These are phyloP conservation scores for Acarospora socialis DNA, from an alignment of 2,329 filamentous ascomycete species.

Conservation along the genomic window DNA sequence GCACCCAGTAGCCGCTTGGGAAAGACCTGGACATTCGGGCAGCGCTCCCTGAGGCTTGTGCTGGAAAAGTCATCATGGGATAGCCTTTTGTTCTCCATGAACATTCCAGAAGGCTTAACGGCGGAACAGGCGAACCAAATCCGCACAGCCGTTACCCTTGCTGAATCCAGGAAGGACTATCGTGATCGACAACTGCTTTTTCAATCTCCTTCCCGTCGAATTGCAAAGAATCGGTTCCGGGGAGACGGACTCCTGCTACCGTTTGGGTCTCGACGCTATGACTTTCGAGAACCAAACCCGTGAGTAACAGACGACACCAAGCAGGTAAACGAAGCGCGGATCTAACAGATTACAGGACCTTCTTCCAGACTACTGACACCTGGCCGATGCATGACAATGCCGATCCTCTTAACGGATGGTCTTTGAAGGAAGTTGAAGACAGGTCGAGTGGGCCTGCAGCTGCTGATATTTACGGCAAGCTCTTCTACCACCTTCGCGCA, in stretches of 20 bases:
- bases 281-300: conserved; percentile 29
- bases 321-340: background rate
- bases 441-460: conserved; percentile 16
- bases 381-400: conserved; percentile 28
- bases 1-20: conserved; percentile 14
- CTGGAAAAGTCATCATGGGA: conserved; percentile 22
- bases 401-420: conserved; percentile 27
- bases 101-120: conserved; percentile 17
- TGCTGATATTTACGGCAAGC: conserved; percentile 26
- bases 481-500: conserved; percentile 23
- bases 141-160: conserved; percentile 20
- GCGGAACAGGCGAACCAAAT: conserved; percentile 14
- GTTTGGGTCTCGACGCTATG: conserved; percentile 21
- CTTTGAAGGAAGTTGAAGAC: conserved; percentile 16
- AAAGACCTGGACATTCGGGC: conserved; percentile 21
- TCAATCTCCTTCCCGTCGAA: conserved; percentile 17
- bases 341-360: conserved; percentile 18
- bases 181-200: conserved; percentile 19
- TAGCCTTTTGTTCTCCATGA: conserved; percentile 17
- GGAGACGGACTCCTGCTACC: conserved; percentile 28
- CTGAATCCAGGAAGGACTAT: conserved; percentile 20
- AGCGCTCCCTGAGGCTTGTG: conserved; percentile 17
- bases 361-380: conserved; percentile 17
- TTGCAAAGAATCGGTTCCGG: conserved; percentile 21
- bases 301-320: conserved; percentile 16